Evolutionary conservation across 2,329 filamentous ascomycete genomes (phyloP).

Genomic region (Paraphaeosphaeria sporulosa): DNA sequence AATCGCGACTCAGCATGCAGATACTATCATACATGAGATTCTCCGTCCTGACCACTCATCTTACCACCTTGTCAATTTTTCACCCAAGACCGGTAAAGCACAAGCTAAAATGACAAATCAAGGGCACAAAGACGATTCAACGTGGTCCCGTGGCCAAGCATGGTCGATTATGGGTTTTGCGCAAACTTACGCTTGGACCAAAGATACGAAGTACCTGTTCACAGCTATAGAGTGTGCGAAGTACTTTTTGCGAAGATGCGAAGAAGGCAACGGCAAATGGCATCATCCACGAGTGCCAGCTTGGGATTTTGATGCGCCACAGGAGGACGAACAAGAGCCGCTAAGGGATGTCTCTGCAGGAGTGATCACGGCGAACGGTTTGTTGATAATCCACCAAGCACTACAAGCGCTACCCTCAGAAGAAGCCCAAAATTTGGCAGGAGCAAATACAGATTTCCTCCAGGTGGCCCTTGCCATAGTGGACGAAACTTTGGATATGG

Average conservation of each 20-base stretch:
- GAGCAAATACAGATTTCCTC: conserved; percentile 22
- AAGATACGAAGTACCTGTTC: conserved; percentile 51
- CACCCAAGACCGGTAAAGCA: conserved; percentile 52
- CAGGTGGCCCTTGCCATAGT: conserved; percentile 33
- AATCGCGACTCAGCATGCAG: conserved; percentile 51
- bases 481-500: conserved; percentile 39
- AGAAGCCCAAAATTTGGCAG: conserved; percentile 5
- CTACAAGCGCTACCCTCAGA: conserved; percentile 28
- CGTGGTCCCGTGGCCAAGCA: conserved; percentile 59
- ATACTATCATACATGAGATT: conserved; percentile 46
- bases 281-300: conserved; percentile 49
- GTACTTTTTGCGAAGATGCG: conserved; percentile 55
- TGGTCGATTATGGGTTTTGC: conserved; percentile 60
- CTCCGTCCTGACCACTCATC: conserved; percentile 46
- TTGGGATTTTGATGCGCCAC: conserved; percentile 63
- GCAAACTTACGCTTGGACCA: conserved; percentile 58
- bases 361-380: conserved; percentile 52
- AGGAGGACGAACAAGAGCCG: conserved; percentile 40
- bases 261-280: conserved; percentile 41
- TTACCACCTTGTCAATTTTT: conserved; percentile 58
- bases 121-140: conserved; percentile 54
- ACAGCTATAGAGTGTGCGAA: conserved; percentile 56
- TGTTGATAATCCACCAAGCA: conserved; percentile 50
- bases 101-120: conserved; percentile 60
- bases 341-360: conserved; percentile 51